Evolutionary conservation across 768 basidiomycete genomes (phyloP), one percentile per base, ranked within the genome.

Genomic region (Termitomyces bulborhizus): DNA sequence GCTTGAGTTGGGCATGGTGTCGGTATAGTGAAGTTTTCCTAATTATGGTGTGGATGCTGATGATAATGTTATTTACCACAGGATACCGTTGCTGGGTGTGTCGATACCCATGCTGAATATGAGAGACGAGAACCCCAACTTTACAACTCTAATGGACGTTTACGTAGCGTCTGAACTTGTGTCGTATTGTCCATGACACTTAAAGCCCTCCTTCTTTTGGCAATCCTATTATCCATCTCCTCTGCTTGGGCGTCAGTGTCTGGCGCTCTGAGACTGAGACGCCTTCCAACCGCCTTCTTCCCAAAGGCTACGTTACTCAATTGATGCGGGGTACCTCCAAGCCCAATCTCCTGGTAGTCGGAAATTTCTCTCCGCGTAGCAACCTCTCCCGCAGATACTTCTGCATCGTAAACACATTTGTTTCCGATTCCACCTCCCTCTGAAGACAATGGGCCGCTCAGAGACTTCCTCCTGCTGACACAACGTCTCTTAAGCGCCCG

Each of bases 401-500:
- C 73, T n/a, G 79, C 75, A 45, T 77, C 73, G 60, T 82, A 83
- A 4, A 80, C 69, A 81, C 82, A 83, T 8, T 63, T 57, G 7
- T 66, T 67, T 55, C 66, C 63, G 34, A 62, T n/a, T 24, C 59
- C 57, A 24, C 59, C 62, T 21, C 37, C 57, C 6, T 57, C 62
- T 27, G 37, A 43, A 46, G 66, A 66, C 53, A 69, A 39, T 3
- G 67, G 65, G 11, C 70, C 75, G 31, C 62, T 69, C 55, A 73
- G 51, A 9, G 79, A 81, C 62, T 75, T 79, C 51, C 79, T 71
- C 53, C 80, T 67, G 7, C 79, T 77, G 9, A 82, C 70, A 46
- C 81, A 83, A 37, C 82, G 73, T 61, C 81, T 82, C 71, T 84
- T 83, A 63, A 81, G 59, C 2, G 68, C 77, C 48, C 76, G 71